phyloP scores from a whole-genome alignment of 1,284 basidiomycete species.

The Mycosarcoma maydis region DNA sequence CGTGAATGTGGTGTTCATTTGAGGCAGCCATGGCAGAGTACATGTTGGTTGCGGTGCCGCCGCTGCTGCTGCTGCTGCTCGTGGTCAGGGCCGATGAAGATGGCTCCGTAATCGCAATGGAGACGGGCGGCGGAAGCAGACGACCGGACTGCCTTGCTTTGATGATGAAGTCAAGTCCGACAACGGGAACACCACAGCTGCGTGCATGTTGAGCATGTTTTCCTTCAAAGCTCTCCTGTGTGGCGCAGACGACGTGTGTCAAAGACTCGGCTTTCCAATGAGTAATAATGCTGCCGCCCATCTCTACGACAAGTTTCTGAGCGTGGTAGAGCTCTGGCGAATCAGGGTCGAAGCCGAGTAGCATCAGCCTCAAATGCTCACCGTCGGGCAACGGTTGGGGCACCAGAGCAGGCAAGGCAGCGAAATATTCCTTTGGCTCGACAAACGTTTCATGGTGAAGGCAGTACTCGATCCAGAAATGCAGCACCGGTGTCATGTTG shows the following conservation, averaged over 20 bases:
- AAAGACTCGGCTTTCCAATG: constrained; percentile 29
- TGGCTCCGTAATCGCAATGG: constrained; percentile 6
- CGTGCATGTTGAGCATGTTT: constrained; percentile 31
- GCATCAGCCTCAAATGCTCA: constrained; percentile 18
- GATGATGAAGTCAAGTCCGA: constrained; percentile 35
- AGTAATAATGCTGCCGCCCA: constrained; percentile 38
- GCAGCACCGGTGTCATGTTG: constrained; percentile 31
- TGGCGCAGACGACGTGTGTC: constrained; percentile 49
- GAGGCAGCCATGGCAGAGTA: too few species aligned
- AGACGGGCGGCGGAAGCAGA: constrained; percentile 15
- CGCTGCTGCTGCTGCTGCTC: constrained; percentile 4
- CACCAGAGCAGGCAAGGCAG: constrained; percentile 34
- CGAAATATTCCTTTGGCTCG: constrained; percentile 42
- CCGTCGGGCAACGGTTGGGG: constrained; percentile 36
- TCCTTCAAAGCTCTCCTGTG: constrained; percentile 21
- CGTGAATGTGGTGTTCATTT: not conserved
- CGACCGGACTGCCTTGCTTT: constrained; percentile 25
- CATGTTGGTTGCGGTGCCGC: too few species aligned
- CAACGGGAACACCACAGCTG: constrained; percentile 34
- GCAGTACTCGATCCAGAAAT: constrained; percentile 59
- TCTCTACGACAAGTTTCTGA: constrained; percentile 36
- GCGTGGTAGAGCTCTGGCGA: constrained; percentile 53
- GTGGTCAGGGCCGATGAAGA: constrained; percentile 4
- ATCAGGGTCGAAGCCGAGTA: constrained; percentile 45
- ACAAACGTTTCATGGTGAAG: constrained; percentile 47